Evolutionary conservation across 495 filamentous ascomycete genomes (phyloP), one percentile per base, ranked within the genome.

Genomic region (Daldinia grandis): DNA sequence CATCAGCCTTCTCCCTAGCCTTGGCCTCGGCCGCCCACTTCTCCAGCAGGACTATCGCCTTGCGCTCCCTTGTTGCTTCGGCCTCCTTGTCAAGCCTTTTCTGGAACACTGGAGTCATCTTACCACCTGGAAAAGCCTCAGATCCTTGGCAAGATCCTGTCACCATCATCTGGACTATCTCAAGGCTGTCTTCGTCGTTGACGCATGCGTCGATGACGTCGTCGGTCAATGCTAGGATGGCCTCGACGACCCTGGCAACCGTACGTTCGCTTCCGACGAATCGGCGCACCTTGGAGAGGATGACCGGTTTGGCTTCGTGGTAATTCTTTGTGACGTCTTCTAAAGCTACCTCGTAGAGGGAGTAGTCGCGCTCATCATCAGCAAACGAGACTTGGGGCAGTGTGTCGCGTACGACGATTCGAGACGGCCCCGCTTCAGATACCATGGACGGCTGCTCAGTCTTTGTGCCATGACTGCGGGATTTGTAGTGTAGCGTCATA

Each of bases 81-180:
- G 37, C 6, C 0, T 17, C 10, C 17, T 7, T n/a, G 8, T 49
- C 31, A 7, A 65, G 9, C 6, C 51, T 31, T 2, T 54, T 27
- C 40, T 21, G 6, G n/a, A 47, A 21, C 7, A 3, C 7, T 4
- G 40, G n/a, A 8, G 40, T 21, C n/a, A 47, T 17, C 15, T 47
- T 33, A 35, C 28, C 28, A 19, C 17, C 15, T 9, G 6, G n/a
- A 14, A 56, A 0, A 12, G 37, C 3, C n/a, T 35, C 17, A 3
- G 62, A 10, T 10, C 1, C 9, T 1, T 17, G 33, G 6, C 86
- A 87, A 14, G 90, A 74, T 33, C 78, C 73, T 40, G 83, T 84
- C n/a, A 89, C 66, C 78, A 87, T 79, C 54, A 78, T 79, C 50
- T 83, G 86, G 19, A 88, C 73, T 2, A 72, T 74, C 53, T 84